Base-by-base conservation (phyloP, 768 basidiomycete genomes). In the Xerocomus potaroensis region DNA sequence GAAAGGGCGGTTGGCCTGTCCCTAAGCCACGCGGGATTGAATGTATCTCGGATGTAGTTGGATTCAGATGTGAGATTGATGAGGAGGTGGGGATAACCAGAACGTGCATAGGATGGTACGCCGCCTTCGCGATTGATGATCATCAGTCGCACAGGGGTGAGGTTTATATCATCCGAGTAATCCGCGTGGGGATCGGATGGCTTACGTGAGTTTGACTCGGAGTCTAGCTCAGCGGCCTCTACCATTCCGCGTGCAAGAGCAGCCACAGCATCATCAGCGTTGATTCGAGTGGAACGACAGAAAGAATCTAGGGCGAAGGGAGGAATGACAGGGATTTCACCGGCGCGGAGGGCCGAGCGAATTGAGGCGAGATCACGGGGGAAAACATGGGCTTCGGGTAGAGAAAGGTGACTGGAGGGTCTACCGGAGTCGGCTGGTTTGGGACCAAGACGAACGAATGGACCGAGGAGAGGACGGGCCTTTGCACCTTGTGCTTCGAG, bases 81-180 rank as follows among this genome's bases (percentile, higher is more conserved):
- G 49, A 96, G 81, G 19, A 99, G 83, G 71, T 99, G 96, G 16
- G 96, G 96, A 53, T 89, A 81, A 37, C 96, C 96, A 9, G 79
- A 80, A 24, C 96, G 91, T 29, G 96, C 96, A 63, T 97, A 98
- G 0, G 96, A 98, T 18, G 96, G 96, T 3, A 98, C 85, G 12
- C 96, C 96, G 19, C 96, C 96, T 67, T 95, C 91, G 16, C 87
- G 80, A 65, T 93, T 95, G 68, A 99, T 97, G 66, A 98, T 87
- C 88, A 99, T 94, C 49, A 99, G 78, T 23, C 96, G 87, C 45
- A 97, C 72, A 1, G 96, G 96, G 4, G 92, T 94, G 47, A 99
- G 79, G 68, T 98, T 90, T 45, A 84, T 67, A 26, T 84, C 79
- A 24, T 74, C 72, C 0, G 75, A 73, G 46, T 66, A 63, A 27